phyloP scores from a whole-genome alignment of 2,329 filamentous ascomycete genomes.

The Uncinocarpus reesii region DNA sequence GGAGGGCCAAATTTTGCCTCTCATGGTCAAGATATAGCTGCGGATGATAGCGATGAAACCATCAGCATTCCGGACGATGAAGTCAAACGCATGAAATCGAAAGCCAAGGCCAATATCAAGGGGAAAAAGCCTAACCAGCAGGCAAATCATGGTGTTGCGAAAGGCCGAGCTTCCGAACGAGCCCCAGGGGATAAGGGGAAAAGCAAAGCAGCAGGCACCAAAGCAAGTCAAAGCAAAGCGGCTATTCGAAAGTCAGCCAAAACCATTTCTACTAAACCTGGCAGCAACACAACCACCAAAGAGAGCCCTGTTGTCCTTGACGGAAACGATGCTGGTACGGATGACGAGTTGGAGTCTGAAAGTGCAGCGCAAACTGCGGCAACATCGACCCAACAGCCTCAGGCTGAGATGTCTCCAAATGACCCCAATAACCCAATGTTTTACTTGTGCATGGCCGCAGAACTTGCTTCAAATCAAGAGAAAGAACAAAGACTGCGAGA shows the following conservation, averaged over 20 bases:
- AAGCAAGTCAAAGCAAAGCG: neutral
- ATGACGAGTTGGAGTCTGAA: neutral
- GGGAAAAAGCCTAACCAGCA: neutral
- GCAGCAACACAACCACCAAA: neutral
- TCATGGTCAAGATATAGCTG: neutral
- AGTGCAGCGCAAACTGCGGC: no score
- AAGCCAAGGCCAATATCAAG: neutral
- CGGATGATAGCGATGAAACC: neutral
- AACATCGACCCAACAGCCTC: neutral
- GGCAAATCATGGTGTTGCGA: neutral
- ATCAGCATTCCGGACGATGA: neutral
- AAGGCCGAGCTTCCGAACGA: neutral
- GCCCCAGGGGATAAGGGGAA: neutral
- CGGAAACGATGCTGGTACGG: neutral
- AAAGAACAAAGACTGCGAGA: neutral
- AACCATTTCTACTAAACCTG: neutral
- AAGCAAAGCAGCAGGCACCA: neutral
- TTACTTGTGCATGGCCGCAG: conserved; percentile 1
- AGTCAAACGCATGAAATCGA: neutral
- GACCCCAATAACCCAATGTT: conserved; percentile 1
- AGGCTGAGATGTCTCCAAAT: neutral
- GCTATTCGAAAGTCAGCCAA: neutral
- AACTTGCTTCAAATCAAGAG: neutral
- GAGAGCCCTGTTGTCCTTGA: neutral
- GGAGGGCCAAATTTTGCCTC: neutral